Percentiles rank a stretch among this genome's conserved stretches.
Conservation (phyloP, 2,329 filamentous ascomycete species). For the Trichoderma semiorbis region DNA sequence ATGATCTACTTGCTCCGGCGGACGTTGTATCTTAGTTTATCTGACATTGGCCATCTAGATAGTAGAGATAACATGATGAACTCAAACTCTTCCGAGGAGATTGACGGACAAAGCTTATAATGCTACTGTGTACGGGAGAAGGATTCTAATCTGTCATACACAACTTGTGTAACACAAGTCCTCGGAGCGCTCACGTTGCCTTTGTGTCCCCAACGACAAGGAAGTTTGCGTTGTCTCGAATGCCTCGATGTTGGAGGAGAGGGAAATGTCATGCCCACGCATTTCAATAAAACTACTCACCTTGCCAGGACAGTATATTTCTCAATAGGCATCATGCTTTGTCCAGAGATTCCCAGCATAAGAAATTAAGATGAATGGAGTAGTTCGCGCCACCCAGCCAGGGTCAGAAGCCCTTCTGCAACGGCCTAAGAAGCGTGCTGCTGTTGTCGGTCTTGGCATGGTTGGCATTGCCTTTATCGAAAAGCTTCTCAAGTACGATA, state of each 20-base stretch:
- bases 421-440: constrained; percentile 41
- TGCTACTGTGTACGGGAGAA: too few relatives aligned
- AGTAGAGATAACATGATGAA: neutral
- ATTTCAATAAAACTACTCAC: neutral
- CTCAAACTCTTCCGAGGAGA: neutral
- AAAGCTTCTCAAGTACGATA: constrained; percentile 82
- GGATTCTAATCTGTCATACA: neutral
- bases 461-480: constrained; percentile 87
- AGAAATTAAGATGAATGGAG: neutral
- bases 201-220: neutral
- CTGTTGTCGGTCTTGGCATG: constrained; percentile 88
- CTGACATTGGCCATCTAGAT: neutral
- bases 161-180: neutral
- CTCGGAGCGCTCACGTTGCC: neutral
- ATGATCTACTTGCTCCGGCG: neutral
- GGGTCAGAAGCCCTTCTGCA: neutral
- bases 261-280: neutral
- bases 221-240: too few relatives aligned
- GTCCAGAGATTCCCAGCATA: too few relatives aligned
- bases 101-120: neutral
- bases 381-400: neutral
- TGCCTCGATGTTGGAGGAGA: neutral
- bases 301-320: neutral
- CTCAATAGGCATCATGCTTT: neutral
- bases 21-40: neutral